Percentiles rank a stretch among this genome's conserved stretches.
Conservation (phyloP, 345 rosid genomes). For the Jatropha curcas region DNA sequence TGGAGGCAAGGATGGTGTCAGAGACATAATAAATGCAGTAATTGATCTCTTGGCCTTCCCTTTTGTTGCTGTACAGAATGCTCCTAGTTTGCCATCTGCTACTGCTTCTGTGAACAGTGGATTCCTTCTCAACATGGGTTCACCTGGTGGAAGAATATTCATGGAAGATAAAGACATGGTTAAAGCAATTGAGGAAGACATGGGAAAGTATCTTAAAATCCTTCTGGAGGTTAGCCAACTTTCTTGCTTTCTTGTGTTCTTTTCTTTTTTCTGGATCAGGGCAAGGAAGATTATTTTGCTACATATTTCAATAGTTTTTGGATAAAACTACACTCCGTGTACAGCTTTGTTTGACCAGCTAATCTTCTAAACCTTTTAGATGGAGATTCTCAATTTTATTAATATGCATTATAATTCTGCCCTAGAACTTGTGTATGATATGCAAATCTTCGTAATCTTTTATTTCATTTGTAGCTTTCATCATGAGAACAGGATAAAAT, state of each 20-base stretch:
- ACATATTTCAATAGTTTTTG: not conserved
- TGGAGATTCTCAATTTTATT: not conserved
- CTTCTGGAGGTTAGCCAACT: constrained; percentile 70
- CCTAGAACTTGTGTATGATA: not conserved
- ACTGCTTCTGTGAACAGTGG: constrained; percentile 93
- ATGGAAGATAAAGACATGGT: constrained; percentile 75
- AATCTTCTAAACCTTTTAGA: not conserved
- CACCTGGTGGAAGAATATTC: constrained; percentile 74
- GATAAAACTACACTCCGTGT: not conserved
- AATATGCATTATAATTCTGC: not conserved
- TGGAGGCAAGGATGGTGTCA: constrained; percentile 88
- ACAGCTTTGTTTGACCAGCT: not conserved
- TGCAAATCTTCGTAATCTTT: not conserved
- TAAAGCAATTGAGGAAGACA: constrained; percentile 82
- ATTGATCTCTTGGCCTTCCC: constrained; percentile 92
- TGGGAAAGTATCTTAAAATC: constrained; percentile 78
- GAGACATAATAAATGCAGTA: constrained; percentile 65
- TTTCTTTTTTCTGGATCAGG: not conserved
- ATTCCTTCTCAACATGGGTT: constrained; percentile 80
- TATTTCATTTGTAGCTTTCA: not conserved
- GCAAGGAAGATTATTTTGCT: not conserved
- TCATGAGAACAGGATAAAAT: constrained; percentile 3
- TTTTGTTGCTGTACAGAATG: constrained; percentile 83
- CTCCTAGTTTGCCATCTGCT: constrained; percentile 74
- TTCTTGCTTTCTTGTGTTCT: not conserved